Percentiles rank a stretch among this genome's conserved stretches.
Conservation (phyloP, 306 rosid species). For the Notholithocarpus densiflorus region DNA sequence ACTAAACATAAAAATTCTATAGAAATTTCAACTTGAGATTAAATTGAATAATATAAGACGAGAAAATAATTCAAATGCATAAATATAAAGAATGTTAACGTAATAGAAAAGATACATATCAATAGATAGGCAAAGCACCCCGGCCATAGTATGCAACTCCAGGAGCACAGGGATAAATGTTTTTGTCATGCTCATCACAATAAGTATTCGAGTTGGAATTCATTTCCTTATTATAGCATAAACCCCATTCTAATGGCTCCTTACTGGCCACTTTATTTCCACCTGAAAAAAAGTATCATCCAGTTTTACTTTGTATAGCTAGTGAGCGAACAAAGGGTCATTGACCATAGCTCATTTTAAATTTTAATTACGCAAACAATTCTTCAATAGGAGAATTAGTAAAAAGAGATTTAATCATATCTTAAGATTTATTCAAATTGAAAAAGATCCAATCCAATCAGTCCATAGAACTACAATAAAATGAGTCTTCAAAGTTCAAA, state of each 20-base stretch:
- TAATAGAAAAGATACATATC: conserved; percentile 39
- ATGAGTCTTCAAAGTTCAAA: too few species aligned
- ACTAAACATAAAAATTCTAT: background rate
- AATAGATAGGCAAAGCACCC: conserved; percentile 89
- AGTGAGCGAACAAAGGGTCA: background rate
- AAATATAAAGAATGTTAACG: background rate
- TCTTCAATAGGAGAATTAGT: background rate
- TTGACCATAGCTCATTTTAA: background rate
- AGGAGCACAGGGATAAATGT: conserved; percentile 80
- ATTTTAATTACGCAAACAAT: background rate
- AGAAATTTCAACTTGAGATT: background rate
- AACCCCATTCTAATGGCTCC: conserved; percentile 93
- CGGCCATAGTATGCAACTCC: conserved; percentile 91
- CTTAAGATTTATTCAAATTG: background rate
- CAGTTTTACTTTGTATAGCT: background rate
- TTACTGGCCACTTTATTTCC: conserved; percentile 95
- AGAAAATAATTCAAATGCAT: background rate
- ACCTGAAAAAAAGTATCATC: conserved; percentile 44
- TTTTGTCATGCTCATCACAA: conserved; percentile 75
- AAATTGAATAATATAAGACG: background rate
- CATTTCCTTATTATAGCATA: conserved; percentile 88
- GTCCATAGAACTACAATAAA: too few species aligned
- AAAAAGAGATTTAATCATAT: background rate
- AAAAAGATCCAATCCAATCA: too few species aligned
- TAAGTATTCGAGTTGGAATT: conserved; percentile 74